Evolutionary conservation across 305 asterid genomes (phyloP).

Genomic region (Coffea humblotiana): DNA sequence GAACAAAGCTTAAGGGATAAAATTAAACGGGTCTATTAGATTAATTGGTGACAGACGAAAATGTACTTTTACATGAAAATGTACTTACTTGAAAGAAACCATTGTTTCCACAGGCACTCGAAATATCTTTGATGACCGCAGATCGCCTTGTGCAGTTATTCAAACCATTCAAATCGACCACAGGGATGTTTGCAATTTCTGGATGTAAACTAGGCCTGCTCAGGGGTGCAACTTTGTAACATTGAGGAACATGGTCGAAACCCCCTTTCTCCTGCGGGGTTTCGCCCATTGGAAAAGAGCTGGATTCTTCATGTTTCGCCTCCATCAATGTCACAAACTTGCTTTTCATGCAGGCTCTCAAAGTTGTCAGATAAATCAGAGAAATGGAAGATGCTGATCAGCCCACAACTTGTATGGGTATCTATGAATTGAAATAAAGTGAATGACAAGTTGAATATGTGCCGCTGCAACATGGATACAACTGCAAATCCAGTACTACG

Average conservation of each 20-base stretch:
- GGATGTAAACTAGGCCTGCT: slow-evolving; percentile 12
- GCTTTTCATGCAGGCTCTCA: neutral
- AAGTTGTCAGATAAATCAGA: neutral
- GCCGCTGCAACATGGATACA: neutral
- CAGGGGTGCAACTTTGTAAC: slow-evolving; percentile 25
- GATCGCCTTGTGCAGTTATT: slow-evolving; percentile 18
- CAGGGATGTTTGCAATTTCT: slow-evolving; percentile 18
- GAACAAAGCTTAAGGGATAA: neutral
- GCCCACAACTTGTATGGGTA: neutral
- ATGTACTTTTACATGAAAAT: neutral
- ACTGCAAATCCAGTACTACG: neutral
- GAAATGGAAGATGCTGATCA: neutral
- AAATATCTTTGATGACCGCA: slow-evolving; percentile 26
- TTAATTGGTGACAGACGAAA: neutral
- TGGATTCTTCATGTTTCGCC: slow-evolving; percentile 22
- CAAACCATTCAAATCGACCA: slow-evolving; percentile 31
- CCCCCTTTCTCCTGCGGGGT: slow-evolving; percentile 41
- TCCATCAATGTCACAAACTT: slow-evolving; percentile 3
- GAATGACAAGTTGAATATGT: neutral
- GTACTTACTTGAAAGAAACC: slow-evolving; percentile 50
- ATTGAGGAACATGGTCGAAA: slow-evolving; percentile 31
- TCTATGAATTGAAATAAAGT: neutral
- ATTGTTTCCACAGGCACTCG: slow-evolving; percentile 26
- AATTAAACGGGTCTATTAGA: too few relatives aligned
- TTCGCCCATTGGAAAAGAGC: slow-evolving; percentile 32